Evolutionary conservation across 73 alveolate species (phyloP).

Genomic region (Tetrahymena malaccensis): DNA sequence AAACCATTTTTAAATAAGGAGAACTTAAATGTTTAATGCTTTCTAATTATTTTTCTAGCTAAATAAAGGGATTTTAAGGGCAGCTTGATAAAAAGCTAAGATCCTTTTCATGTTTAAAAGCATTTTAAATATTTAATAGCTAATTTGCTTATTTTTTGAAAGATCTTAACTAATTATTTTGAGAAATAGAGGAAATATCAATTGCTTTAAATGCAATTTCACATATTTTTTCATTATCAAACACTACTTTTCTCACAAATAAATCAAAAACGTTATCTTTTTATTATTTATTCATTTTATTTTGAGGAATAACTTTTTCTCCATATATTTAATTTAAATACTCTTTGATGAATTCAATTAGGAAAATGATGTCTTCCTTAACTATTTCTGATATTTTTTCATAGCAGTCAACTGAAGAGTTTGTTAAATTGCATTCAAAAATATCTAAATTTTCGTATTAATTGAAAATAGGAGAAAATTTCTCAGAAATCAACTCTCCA

Average conservation of each 20-base stretch:
- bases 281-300: neutral
- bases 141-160: neutral
- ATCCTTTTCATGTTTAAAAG: neutral
- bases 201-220: neutral
- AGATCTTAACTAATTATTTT: neutral
- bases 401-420: neutral
- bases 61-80: neutral
- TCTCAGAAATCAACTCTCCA: neutral
- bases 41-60: neutral
- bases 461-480: neutral
- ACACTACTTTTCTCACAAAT: neutral
- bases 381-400: neutral
- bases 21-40: neutral
- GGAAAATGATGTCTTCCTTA: neutral
- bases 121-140: neutral
- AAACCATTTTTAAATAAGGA: neutral
- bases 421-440: neutral
- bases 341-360: neutral
- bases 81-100: neutral
- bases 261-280: neutral
- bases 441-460: neutral
- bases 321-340: neutral
- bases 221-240: neutral
- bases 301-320: neutral
- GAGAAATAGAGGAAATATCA: neutral